Conservation (phyloP, 805 yeast species). For the Candida taoyuanica region DNA sequence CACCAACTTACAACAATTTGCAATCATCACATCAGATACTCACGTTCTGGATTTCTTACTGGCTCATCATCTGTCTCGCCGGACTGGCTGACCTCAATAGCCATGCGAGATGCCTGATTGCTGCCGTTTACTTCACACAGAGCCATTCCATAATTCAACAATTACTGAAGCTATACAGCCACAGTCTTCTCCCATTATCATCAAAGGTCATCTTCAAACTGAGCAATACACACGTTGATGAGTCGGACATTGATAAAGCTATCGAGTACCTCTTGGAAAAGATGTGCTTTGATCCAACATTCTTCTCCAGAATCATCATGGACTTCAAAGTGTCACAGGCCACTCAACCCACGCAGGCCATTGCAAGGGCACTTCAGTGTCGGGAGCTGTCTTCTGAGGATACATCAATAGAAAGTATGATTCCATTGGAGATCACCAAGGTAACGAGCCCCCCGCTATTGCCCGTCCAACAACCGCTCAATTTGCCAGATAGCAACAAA, state of each 20-base stretch:
- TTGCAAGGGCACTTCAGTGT: too few relatives aligned
- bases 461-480: too few relatives aligned
- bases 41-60: slow-evolving; percentile 22
- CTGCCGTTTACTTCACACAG: slow-evolving; percentile 12
- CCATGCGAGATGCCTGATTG: slow-evolving; percentile 15
- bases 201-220: not conserved
- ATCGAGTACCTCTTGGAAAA: slow-evolving; percentile 3
- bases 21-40: slow-evolving; percentile 6
- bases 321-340: not conserved
- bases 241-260: slow-evolving; percentile 7
- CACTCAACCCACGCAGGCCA: too few relatives aligned
- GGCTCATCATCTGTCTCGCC: slow-evolving; percentile 16
- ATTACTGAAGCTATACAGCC: slow-evolving; percentile 12
- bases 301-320: slow-evolving; percentile 1
- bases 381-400: too few relatives aligned
- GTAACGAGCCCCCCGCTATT: not conserved
- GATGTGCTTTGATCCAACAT: slow-evolving; percentile 9
- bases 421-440: slow-evolving; percentile 6
- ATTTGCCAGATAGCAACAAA: too few relatives aligned
- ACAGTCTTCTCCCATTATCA: slow-evolving; percentile 7
- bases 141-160: slow-evolving; percentile 1
- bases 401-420: slow-evolving; percentile 1
- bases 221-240: not conserved
- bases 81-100: slow-evolving; percentile 13
- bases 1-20: not conserved